Percentiles rank a stretch among this genome's conserved stretches.
Evolutionary conservation across 2,329 filamentous ascomycete species (phyloP).

Genomic region (Nigrospora sphaerica): DNA sequence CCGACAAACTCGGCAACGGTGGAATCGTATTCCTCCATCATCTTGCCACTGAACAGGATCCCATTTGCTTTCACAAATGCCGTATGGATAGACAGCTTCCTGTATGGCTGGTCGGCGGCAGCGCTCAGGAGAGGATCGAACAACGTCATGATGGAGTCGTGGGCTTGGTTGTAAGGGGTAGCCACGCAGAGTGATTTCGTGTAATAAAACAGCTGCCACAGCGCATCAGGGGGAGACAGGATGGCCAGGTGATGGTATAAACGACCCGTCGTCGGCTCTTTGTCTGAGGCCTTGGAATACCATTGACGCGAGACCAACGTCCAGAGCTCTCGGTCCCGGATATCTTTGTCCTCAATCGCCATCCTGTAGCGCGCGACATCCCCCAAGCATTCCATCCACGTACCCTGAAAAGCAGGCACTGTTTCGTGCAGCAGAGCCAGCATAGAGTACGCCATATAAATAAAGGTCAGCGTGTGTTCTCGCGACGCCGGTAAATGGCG

Average conservation of each 20-base stretch:
- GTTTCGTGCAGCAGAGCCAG: constrained; percentile 83
- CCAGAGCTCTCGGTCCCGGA: constrained; percentile 72
- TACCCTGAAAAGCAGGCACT: constrained; percentile 73
- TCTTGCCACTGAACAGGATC: constrained; percentile 51
- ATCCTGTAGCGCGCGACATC: constrained; percentile 81
- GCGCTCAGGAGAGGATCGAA: constrained; percentile 49
- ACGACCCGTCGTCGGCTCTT: constrained; percentile 65
- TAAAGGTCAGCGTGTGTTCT: constrained; percentile 87
- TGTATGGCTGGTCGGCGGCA: constrained; percentile 5
- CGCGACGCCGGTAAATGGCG: constrained; percentile 67
- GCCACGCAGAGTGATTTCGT: constrained; percentile 62
- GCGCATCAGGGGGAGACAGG: constrained; percentile 58
- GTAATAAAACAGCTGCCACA: constrained; percentile 70
- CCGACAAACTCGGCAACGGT: constrained; percentile 41
- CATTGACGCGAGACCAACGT: constrained; percentile 71
- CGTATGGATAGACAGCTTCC: constrained; percentile 39
- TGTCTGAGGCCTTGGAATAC: constrained; percentile 78
- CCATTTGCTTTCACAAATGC: constrained; percentile 59
- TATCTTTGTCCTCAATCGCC: constrained; percentile 82
- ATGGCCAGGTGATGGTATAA: constrained; percentile 88
- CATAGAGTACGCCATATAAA: constrained; percentile 88
- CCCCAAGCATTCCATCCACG: constrained; percentile 89
- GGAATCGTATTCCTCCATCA: constrained; percentile 35
- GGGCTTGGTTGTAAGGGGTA: constrained; percentile 57
- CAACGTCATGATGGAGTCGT: constrained; percentile 63